Percentiles rank a stretch among this genome's conserved stretches.
phyloP scores from a whole-genome alignment of 2,329 filamentous ascomycete genomes.

The Diplodia sapinea region DNA sequence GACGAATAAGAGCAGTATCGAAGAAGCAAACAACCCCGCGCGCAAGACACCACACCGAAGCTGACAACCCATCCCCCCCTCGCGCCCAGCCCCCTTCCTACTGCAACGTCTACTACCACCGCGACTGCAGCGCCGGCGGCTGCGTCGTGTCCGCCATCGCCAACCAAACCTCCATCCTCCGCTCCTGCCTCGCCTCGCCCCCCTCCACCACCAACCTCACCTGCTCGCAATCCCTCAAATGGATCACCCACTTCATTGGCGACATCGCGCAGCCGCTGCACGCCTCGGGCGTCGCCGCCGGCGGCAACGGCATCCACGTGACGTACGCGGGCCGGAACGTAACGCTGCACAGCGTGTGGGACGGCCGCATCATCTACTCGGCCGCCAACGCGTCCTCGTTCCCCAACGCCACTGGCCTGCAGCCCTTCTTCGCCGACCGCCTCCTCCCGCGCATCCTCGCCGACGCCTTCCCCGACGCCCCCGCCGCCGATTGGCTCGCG shows the following conservation, averaged over 20 bases:
- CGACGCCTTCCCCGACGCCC: slow-evolving; percentile 44
- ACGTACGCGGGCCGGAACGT: slow-evolving; percentile 44
- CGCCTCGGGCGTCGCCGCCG: slow-evolving; percentile 46
- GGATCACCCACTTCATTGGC: slow-evolving; percentile 50
- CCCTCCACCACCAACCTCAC: slow-evolving; percentile 39
- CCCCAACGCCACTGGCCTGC: slow-evolving; percentile 43
- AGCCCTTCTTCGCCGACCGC: slow-evolving; percentile 42
- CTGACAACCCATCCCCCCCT: not conserved
- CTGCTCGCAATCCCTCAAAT: slow-evolving; percentile 51
- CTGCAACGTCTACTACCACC: slow-evolving; percentile 46
- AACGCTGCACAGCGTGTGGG: slow-evolving; percentile 51
- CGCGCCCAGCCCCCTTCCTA: slow-evolving; percentile 37
- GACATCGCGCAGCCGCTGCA: slow-evolving; percentile 52
- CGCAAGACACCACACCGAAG: not conserved
- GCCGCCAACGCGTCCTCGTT: slow-evolving; percentile 44
- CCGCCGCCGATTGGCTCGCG: slow-evolving; percentile 45
- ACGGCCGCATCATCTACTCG: slow-evolving; percentile 48
- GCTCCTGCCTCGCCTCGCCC: slow-evolving; percentile 40
- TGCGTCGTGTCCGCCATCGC: slow-evolving; percentile 52
- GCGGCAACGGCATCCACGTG: slow-evolving; percentile 48
- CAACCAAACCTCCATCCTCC: slow-evolving; percentile 50
- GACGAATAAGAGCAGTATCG: not conserved
- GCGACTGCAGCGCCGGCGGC: slow-evolving; percentile 47
- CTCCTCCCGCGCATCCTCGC: slow-evolving; percentile 46
- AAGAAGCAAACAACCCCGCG: not conserved